Conservation (phyloP, 371 early-diverging fungal genomes). For the Lichtheimia corymbifera region DNA sequence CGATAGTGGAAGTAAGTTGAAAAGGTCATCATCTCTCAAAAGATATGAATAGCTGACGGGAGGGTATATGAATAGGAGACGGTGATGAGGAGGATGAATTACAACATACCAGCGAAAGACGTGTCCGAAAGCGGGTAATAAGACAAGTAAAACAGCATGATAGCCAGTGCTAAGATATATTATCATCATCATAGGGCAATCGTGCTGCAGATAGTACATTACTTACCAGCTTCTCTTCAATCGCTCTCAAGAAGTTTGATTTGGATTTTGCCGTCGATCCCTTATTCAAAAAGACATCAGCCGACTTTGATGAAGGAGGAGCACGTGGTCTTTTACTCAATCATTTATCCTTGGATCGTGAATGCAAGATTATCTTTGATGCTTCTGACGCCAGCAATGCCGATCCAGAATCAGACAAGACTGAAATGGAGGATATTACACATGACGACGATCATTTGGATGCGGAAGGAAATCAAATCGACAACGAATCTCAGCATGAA, state of each 20-base stretch:
- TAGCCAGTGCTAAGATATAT: neutral
- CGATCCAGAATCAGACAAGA: conserved; percentile 7
- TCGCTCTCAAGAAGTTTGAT: conserved; percentile 88
- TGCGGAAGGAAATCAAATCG: neutral
- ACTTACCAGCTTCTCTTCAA: conserved; percentile 74
- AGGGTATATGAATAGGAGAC: conserved; percentile 10
- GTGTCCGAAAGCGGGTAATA: conserved; percentile 36
- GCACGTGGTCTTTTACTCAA: conserved; percentile 91
- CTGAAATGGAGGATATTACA: conserved; percentile 3
- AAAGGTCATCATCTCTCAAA: neutral
- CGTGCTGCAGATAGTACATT: conserved; percentile 67
- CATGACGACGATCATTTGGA: conserved; percentile 13
- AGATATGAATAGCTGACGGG: conserved; percentile 5
- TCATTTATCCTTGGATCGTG: conserved; percentile 75
- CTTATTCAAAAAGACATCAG: conserved; percentile 96
- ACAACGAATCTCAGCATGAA: conserved; percentile 11
- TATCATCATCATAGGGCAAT: conserved; percentile 20
- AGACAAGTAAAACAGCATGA: neutral
- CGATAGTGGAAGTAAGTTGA: conserved; percentile 57
- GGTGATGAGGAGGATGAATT: conserved; percentile 50
- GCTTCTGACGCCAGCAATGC: conserved; percentile 73
- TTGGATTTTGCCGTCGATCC: conserved; percentile 94
- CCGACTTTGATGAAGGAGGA: conserved; percentile 98
- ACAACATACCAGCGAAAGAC: conserved; percentile 45
- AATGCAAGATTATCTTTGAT: conserved; percentile 94